Evolutionary conservation across 768 basidiomycete genomes (phyloP).

Genomic region (Suillus cothurnatus): DNA sequence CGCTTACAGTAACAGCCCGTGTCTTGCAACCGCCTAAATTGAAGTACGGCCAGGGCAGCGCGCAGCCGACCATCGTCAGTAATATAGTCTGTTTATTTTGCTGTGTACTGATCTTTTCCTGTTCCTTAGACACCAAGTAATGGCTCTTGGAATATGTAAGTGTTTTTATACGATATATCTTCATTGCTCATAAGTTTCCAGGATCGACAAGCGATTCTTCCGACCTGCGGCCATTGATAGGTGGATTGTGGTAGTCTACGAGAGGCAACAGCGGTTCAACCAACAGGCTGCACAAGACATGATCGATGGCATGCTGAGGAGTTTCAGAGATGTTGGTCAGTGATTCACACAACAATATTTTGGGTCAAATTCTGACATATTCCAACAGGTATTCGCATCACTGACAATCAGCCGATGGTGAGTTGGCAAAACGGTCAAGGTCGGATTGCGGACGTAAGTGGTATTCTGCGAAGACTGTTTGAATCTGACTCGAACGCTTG

Average conservation of each 20-base stretch:
- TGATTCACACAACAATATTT: conserved; percentile 10
- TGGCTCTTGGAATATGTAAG: conserved; percentile 80
- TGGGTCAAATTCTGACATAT: neutral
- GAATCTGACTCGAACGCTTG: neutral
- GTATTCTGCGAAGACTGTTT: neutral
- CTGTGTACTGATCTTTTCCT: conserved; percentile 10
- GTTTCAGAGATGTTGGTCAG: conserved; percentile 63
- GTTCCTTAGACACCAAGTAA: conserved; percentile 54
- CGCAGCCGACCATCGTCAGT: conserved; percentile 55
- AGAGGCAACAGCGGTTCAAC: conserved; percentile 59
- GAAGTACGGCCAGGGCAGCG: conserved; percentile 62
- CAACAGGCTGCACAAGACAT: conserved; percentile 52
- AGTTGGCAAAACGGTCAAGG: conserved; percentile 63
- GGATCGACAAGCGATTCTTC: conserved; percentile 75
- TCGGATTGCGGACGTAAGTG: conserved; percentile 46
- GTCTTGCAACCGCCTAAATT: conserved; percentile 65
- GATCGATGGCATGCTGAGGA: conserved; percentile 50
- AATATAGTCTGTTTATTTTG: conserved; percentile 20
- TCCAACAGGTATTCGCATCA: conserved; percentile 59
- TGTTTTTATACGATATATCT: conserved; percentile 13
- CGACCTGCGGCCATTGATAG: conserved; percentile 50
- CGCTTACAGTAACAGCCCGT: conserved; percentile 62
- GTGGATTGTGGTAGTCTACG: conserved; percentile 72
- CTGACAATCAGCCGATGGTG: conserved; percentile 45
- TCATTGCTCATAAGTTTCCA: conserved; percentile 25